Base-by-base conservation (phyloP, 208 protist genomes). In the Leptomonas pyrrhocoris region DNA sequence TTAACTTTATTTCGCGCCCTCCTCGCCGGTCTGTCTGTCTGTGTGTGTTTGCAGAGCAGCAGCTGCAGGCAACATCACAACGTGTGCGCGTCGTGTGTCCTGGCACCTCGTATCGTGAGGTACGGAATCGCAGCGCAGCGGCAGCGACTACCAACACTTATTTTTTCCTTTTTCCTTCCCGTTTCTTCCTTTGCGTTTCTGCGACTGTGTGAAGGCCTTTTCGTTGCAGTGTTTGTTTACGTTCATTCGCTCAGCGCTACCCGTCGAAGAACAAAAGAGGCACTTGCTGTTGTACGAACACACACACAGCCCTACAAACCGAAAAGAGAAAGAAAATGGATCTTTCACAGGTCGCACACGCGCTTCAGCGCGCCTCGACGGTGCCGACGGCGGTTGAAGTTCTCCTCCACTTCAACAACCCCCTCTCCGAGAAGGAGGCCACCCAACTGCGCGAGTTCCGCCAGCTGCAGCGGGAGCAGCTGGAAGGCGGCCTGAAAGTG, bases 391-490 rank as follows among this genome's bases (percentile, higher is more conserved):
- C 87, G 15, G 62, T 92, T 15, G 66, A 80, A 19, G 79, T 86
- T 21, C 73, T 96, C 8, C 77, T 80, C 28, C 68, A 92, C 57
- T 92, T 88, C 83, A 83, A 89, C 74, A 61, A 91, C 65, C 92
- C 92, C 27, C 83, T 96, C 19, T 77, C 78, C 0, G 83, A 93
- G 50, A 82, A 83, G 51, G 92, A 96, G 69, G 79, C 70, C 1
- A 50, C 48, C n/a, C 75, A 83, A 49, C 82, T 96, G 3, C 59
- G 64, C n/a, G 75, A 83, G 38, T 88, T 90, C 62, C 31, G 67
- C 13, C 74, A 68, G 48, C 43, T 57, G 46, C 82, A 69, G 58
- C 79, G 68, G 0, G 83, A 90, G 71, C 76, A 90, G 72, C 71
- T 86, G 2, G 89, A 92, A 49, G 81, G 73, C 40, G 92, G 82